These are phyloP conservation scores for Vigna angularis DNA, from an alignment of 306 rosid genomes.

Conservation along the genomic window DNA sequence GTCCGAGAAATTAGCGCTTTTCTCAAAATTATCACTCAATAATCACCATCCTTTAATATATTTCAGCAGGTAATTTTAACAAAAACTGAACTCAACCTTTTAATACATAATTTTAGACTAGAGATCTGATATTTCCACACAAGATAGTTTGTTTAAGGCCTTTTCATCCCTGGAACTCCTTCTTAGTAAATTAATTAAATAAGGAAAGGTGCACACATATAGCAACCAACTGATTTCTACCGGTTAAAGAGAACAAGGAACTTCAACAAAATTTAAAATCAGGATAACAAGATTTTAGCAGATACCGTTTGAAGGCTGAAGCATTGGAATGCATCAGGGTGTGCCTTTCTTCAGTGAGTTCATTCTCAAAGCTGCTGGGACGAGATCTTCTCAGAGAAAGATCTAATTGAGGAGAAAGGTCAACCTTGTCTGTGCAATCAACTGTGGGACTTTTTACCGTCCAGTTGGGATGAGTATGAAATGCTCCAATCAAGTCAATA, in stretches of 20 bases:
- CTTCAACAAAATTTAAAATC: background rate
- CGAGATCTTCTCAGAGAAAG: conserved; percentile 84
- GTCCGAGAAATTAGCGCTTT: background rate
- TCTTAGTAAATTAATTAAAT: conserved; percentile 1
- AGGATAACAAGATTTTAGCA: conserved; percentile 26
- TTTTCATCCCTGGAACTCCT: background rate
- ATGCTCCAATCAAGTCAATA: conserved; percentile 74
- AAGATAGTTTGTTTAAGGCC: conserved; percentile 1
- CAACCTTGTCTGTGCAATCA: conserved; percentile 59
- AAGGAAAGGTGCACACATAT: conserved; percentile 25
- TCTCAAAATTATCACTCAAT: conserved; percentile 8
- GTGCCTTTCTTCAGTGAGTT: conserved; percentile 60
- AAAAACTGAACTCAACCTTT: background rate
- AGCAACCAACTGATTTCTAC: conserved; percentile 19
- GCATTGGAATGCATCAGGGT: conserved; percentile 75
- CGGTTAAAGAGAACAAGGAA: conserved; percentile 15
- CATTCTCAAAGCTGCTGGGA: conserved; percentile 61
- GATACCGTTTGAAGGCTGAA: conserved; percentile 90
- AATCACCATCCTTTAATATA: background rate
- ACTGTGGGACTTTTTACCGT: conserved; percentile 54
- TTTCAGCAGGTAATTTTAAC: background rate
- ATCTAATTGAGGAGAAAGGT: conserved; percentile 72
- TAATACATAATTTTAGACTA: background rate
- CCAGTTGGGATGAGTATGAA: conserved; percentile 54
- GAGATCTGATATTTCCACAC: conserved; percentile 2